Evolutionary conservation across 1,284 basidiomycete genomes (phyloP).

Genomic region (Malassezia nana): DNA sequence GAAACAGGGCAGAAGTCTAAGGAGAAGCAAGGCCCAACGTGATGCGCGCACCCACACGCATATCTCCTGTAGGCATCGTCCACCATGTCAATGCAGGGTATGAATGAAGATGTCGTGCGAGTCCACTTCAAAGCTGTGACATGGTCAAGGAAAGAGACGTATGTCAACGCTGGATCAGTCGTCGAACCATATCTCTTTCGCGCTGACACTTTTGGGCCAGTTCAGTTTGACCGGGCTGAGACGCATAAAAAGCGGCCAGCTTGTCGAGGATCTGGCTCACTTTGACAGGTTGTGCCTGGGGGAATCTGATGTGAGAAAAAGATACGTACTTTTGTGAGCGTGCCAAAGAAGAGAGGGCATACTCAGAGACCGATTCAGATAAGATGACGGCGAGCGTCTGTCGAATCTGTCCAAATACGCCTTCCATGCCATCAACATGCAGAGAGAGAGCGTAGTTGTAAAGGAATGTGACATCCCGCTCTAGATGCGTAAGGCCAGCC

Average conservation of each 20-base stretch:
- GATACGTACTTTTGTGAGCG: constrained; percentile 10
- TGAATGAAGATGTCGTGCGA: no score
- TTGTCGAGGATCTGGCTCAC: constrained; percentile 22
- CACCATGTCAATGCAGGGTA: no score
- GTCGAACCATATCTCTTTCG: constrained; percentile 21
- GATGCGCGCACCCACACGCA: no score
- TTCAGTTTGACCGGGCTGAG: constrained; percentile 9
- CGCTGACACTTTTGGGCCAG: constrained; percentile 14
- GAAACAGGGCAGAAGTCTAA: no score
- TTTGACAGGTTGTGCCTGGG: constrained; percentile 22
- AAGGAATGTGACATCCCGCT: constrained; percentile 27
- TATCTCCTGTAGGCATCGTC: no score
- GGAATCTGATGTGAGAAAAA: constrained; percentile 8
- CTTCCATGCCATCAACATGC: constrained; percentile 5
- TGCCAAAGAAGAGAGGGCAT: constrained; percentile 50
- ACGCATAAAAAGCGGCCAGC: constrained; percentile 18
- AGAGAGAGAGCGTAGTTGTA: constrained; percentile 19
- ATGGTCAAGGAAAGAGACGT: neutral
- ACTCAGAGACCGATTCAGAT: constrained; percentile 71
- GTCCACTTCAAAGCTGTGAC: neutral
- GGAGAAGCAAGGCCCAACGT: no score
- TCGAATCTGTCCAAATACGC: constrained; percentile 3
- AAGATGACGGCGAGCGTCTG: constrained; percentile 69
- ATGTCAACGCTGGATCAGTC: constrained; percentile 16
- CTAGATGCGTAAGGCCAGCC: constrained; percentile 12